Percentiles rank a stretch among this genome's conserved stretches.
phyloP scores from a whole-genome alignment of 371 early-diverging fungal genomes.

The Apophysomyces variabilis region DNA sequence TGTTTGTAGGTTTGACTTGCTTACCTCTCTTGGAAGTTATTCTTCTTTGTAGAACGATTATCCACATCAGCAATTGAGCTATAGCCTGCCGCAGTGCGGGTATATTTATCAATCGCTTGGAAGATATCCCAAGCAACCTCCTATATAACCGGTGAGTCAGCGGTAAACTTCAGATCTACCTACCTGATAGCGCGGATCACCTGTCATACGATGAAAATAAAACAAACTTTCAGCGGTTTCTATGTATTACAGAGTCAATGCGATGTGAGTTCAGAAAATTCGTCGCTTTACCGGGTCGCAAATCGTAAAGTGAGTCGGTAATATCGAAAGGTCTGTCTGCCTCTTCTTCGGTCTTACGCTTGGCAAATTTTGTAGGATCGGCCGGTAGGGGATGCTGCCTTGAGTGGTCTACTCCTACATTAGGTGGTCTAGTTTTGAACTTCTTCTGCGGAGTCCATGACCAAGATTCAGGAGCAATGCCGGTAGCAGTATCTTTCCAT shows the following conservation, averaged over 20 bases:
- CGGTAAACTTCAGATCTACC: not conserved
- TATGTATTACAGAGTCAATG: conserved; percentile 19
- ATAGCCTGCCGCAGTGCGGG: conserved; percentile 57
- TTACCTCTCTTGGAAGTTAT: conserved; percentile 49
- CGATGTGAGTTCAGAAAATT: not conserved
- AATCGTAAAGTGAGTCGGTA: conserved; percentile 34
- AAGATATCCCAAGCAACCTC: conserved; percentile 68
- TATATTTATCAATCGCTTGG: conserved; percentile 61
- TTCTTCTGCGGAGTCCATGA: conserved; percentile 29
- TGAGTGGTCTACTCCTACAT: too few relatives aligned
- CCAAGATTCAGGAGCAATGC: conserved; percentile 44
- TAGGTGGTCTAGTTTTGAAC: not conserved
- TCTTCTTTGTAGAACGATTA: conserved; percentile 23
- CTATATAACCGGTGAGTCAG: conserved; percentile 39
- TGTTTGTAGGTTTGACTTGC: not conserved
- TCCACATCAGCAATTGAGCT: conserved; percentile 58
- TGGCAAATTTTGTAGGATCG: conserved; percentile 2
- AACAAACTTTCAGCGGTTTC: conserved; percentile 82
- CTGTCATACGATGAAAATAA: conserved; percentile 70
- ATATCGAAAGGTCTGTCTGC: conserved; percentile 19
- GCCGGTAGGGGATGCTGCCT: not conserved
- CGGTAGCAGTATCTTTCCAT: conserved; percentile 33
- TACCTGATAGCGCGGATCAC: conserved; percentile 59
- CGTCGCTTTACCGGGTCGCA: conserved; percentile 57
- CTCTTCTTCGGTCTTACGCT: conserved; percentile 1